Evolutionary conservation across 176 grass and related monocot genomes (phyloP), one percentile per base, ranked within the genome.

Genomic region (Aegilops longissima): DNA sequence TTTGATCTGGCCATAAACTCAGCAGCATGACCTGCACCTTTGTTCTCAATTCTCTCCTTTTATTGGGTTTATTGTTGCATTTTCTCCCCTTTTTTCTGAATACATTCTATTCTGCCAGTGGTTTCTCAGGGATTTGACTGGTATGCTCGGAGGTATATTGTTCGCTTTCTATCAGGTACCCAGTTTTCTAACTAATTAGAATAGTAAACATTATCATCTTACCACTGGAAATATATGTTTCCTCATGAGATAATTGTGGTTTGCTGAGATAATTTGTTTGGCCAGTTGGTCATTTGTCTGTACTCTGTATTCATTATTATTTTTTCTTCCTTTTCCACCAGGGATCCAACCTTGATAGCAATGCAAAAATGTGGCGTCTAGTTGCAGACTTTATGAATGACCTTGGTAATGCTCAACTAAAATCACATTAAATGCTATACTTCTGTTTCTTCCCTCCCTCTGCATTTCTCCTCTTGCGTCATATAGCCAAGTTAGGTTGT

Each of bases 341-440:
- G 96, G 93, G 96, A 44, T 96, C 93, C 69, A 92, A 98, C 86
- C 93, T 98, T 79, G 93, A 98, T 65, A 96, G 90, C 79, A 92
- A 91, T 84, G 96, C 96, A 21, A 98, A 96, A 84, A 96, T 94
- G 96, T 94, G 92, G 96, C 94, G 93, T 77, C 80, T 98, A 78
- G 92, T 96, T 85, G 96, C 96, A 85, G 96, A 98, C 91, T 98
- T 98, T 83, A 96, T 94, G 93, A 98, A 98, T 85, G 96, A 98
- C 78, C 88, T 98, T 77, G 96, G 96, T 98, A 95, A 94, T 74
- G 83, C 27, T 83, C 14, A 76, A 42, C 52, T 80, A 7, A 80
- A 80, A 80, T 39, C 76, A 63, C 71, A 75, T 6, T 70, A 23
- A 56, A 56, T 70, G 17, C 25, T 51, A 68, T 4, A 81, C 2